Evolutionary conservation across 306 rosid species (phyloP).

Genomic region (Pyrus betulifolia): DNA sequence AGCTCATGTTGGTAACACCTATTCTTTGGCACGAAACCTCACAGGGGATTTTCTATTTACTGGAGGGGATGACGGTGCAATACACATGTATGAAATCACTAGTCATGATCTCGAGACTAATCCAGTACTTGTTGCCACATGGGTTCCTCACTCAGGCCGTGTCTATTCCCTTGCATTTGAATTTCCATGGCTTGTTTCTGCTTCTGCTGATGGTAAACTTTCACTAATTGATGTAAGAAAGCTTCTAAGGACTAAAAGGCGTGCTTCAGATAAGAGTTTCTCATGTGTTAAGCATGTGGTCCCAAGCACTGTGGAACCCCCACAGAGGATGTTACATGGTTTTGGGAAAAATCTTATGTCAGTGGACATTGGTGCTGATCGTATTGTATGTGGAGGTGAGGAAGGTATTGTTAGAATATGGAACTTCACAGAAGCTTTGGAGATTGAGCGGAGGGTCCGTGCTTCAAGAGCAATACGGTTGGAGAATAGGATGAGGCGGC

Average conservation of each 20-base stretch:
- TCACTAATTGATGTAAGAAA: constrained; percentile 79
- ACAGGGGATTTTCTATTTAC: constrained; percentile 75
- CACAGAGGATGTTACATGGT: constrained; percentile 90
- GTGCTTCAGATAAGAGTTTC: constrained; percentile 29
- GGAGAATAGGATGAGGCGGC: constrained; percentile 81
- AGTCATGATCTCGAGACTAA: constrained; percentile 21
- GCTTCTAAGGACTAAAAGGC: constrained; percentile 42
- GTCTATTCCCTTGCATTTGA: constrained; percentile 85
- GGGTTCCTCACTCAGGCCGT: constrained; percentile 84
- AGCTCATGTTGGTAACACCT: constrained; percentile 73
- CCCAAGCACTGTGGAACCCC: constrained; percentile 54
- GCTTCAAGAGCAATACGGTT: constrained; percentile 61
- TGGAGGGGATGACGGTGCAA: constrained; percentile 88
- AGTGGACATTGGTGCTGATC: constrained; percentile 75
- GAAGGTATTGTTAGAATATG: constrained; percentile 88
- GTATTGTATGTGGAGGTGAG: constrained; percentile 94
- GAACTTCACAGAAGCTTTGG: constrained; percentile 86
- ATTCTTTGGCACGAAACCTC: constrained; percentile 67
- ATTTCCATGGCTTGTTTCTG: constrained; percentile 97
- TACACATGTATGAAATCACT: constrained; percentile 72
- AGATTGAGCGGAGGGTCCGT: constrained; percentile 54
- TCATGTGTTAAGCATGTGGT: constrained; percentile 25
- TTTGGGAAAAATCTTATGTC: constrained; percentile 63
- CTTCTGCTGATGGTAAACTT: constrained; percentile 76
- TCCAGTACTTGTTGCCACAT: constrained; percentile 41